Evolutionary conservation across 2,329 filamentous ascomycete species (phyloP), one percentile per base, ranked within the genome.

Genomic region (Bipolaris zeicola): DNA sequence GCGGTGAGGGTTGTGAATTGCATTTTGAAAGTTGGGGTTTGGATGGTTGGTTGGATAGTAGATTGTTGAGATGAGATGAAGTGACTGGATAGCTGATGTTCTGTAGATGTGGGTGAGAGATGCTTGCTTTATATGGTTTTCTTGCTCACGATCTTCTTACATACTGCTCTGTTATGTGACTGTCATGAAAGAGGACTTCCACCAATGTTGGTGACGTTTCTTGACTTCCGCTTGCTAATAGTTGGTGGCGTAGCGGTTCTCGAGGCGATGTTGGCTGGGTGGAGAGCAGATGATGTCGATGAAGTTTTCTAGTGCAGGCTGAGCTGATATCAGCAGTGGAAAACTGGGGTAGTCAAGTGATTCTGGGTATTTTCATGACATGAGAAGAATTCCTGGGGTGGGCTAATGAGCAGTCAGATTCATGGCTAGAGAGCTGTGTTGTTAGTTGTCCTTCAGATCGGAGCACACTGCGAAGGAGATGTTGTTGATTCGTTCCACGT

Each of bases 1-100:
- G 52, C n/a, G 26, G 42, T 48, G 52, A 57, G 26, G 16, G 34
- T 28, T 6, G 42, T 37, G 45, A 55, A 42, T 14, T 55, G 55
- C 58, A 61, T 55, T 31, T 41, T 42, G 22, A 11, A 7, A n/a
- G 18, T 26, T 37, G 18, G 18, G 16, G 6, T 11, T 31, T 10
- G 1, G 2, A 28, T 1, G 31, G 3, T 16, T 16, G 37, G 10
- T 31, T 24, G 13, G 16, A n/a, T 28, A 8, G 7, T 26, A 8
- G 26, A 26, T 1, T 26, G 26, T 26, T 26, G 6, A 8, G 26
- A 26, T 26, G 6, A 8, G 28, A n/a, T 28, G 37, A 26, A 22
- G 11, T 38, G 26, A 18, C 16, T 45, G 28, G 22, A 26, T 45
- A 28, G 20, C 11, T 16, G 28, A 14, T 7, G 26, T 33, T 33